These are phyloP conservation scores for Knoxdaviesia capensis DNA, from an alignment of 2,329 filamentous ascomycete genomes.

Conservation along the genomic window DNA sequence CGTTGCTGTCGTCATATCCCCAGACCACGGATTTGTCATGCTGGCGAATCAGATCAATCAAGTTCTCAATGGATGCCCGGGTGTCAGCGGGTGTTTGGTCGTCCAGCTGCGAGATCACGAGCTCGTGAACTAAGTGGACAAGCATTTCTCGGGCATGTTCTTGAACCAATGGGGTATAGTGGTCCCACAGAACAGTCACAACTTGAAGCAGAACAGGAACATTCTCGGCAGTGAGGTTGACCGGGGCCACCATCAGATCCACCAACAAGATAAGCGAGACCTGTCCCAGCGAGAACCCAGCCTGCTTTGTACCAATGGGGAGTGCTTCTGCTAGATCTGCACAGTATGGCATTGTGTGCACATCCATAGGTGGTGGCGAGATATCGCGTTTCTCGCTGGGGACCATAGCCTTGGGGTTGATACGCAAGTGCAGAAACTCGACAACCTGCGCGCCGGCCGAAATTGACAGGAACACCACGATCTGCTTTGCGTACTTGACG, in stretches of 20 bases:
- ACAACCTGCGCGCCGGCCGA: slow-evolving; percentile 53
- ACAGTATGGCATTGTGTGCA: slow-evolving; percentile 63
- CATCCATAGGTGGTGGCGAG: slow-evolving; percentile 50
- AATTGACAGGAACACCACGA: slow-evolving; percentile 87
- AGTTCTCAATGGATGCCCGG: slow-evolving; percentile 62
- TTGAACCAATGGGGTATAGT: slow-evolving; percentile 85
- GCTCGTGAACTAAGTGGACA: slow-evolving; percentile 88
- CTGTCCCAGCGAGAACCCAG: slow-evolving; percentile 81
- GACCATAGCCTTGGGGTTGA: slow-evolving; percentile 93
- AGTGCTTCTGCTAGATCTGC: slow-evolving; percentile 64
- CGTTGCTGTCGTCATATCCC: slow-evolving; percentile 85
- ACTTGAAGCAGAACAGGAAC: slow-evolving; percentile 79
- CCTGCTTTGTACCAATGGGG: slow-evolving; percentile 76
- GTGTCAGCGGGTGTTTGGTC: slow-evolving; percentile 39
- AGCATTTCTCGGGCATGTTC: slow-evolving; percentile 96
- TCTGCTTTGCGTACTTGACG: slow-evolving; percentile 93
- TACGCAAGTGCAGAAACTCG: slow-evolving; percentile 79
- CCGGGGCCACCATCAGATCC: slow-evolving; percentile 85
- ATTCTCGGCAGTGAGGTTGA: slow-evolving; percentile 58
- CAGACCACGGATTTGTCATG: slow-evolving; percentile 76
- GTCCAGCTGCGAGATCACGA: slow-evolving; percentile 66
- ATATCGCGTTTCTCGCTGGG: slow-evolving; percentile 63
- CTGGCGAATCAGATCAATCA: slow-evolving; percentile 70
- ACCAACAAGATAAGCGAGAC: slow-evolving; percentile 84
- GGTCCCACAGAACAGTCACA: slow-evolving; percentile 88